phyloP scores from a whole-genome alignment of 2,329 filamentous ascomycete species.

The Xylariaceae sp. region DNA sequence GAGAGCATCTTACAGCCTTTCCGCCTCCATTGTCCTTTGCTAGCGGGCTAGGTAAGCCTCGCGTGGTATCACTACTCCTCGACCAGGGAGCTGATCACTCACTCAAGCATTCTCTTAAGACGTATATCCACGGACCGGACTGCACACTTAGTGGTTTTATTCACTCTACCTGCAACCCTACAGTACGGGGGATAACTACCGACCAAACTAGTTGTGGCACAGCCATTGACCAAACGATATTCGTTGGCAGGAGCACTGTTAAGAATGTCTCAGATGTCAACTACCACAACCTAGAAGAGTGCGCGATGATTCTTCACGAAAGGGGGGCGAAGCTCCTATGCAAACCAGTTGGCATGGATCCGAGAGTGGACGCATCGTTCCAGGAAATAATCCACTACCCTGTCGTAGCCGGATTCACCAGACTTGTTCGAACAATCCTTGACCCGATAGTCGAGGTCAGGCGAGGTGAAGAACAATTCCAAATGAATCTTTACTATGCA shows the following conservation, averaged over 20 bases:
- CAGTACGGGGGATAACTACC: too few species aligned
- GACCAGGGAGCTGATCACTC: constrained; percentile 1
- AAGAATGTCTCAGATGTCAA: too few species aligned
- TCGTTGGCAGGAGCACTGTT: neutral
- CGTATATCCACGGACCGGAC: neutral
- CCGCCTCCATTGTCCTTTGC: neutral
- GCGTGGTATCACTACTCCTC: constrained; percentile 4
- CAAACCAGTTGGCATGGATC: neutral
- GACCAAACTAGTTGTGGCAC: neutral
- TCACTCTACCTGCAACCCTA: neutral
- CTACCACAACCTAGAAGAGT: neutral
- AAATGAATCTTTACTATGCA: neutral
- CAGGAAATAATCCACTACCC: neutral
- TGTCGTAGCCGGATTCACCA: neutral
- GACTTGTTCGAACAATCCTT: neutral
- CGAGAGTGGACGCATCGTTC: neutral
- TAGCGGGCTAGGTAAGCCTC: neutral
- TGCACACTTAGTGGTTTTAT: neutral
- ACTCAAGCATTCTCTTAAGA: neutral
- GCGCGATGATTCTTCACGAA: constrained; percentile 1
- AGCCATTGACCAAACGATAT: neutral
- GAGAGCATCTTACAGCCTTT: neutral
- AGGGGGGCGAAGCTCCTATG: neutral
- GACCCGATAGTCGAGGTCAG: neutral
- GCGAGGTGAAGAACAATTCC: neutral